Base-by-base conservation (phyloP, 2,329 filamentous ascomycete genomes). In the Cladobotryum protrusum region DNA sequence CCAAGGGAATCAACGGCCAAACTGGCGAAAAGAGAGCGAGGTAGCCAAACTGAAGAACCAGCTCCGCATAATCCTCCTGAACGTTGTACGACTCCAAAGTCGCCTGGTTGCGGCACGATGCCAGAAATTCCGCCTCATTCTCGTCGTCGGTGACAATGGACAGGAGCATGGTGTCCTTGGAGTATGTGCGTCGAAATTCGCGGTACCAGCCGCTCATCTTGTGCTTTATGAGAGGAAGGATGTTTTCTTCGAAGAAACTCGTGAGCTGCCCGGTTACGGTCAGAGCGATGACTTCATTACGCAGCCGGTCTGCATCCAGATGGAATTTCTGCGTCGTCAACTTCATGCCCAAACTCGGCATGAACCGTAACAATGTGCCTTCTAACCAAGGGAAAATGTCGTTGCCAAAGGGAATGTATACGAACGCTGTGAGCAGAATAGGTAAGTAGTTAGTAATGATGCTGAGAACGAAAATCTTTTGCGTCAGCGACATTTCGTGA, bases 381-480 rank as follows among this genome's bases (percentile, higher is more conserved):
- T 87, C 80, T 1, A 89, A 73, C 57, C 82, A 79, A 0, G 86
- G 86, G 0, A 89, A 79, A 2, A 89, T 78, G 15, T 79, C 65
- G 41, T 76, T 76, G 24, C 85, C 86, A 54, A 89, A 87, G 0
- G 87, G 87, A 2, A 91, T 83, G 61, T 91, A 91, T 46, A 91
- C 78, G 59, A 90, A 91, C 0, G 87, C 86, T 0, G 86, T 90
- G 6, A 91, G 72, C 54, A 89, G 77, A 42, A 88, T 85, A 1
- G 85, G 85, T 1, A 89, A 74, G 61, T 90, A 91, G 4, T 87
- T 86, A 12, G 86, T 89, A 66, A 90, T 87, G 70, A 89, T 88
- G 71, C 86, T 87, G 62, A 91, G 77, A 33, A 88, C 75, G 52
- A 90, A 89, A 7, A 86, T 78, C 72, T 90, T 90, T 54, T 85